Conservation (phyloP, 192 early-diverging fungal genomes). For the Umbelopsis ramanniana region DNA sequence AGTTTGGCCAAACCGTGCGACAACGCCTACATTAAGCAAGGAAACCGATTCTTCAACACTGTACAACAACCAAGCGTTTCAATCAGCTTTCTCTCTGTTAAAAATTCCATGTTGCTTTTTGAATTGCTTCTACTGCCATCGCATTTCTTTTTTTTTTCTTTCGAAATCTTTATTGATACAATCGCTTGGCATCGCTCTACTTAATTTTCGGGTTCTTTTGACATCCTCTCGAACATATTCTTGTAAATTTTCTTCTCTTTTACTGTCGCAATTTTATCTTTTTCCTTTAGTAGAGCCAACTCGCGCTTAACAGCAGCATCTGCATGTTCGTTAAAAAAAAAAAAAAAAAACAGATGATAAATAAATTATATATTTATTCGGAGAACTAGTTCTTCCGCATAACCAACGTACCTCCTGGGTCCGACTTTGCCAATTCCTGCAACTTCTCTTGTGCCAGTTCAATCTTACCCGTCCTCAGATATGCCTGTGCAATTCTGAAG, state of each 20-base stretch:
- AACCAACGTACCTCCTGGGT: constrained; percentile 17
- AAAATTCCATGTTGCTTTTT: neutral
- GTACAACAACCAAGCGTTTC: neutral
- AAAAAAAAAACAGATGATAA: neutral
- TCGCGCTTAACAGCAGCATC: constrained; percentile 31
- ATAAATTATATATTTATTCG: neutral
- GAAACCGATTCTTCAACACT: neutral
- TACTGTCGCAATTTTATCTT: constrained; percentile 13
- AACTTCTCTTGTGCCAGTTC: constrained; percentile 19
- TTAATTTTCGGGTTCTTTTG: constrained; percentile 18
- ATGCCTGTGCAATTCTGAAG: constrained; percentile 25
- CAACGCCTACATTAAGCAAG: neutral
- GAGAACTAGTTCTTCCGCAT: neutral
- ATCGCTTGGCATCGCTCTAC: neutral
- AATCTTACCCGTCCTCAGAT: constrained; percentile 11
- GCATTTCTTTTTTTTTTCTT: neutral
- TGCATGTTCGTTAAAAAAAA: neutral
- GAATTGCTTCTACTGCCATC: neutral
- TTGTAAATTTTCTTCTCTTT: constrained; percentile 24
- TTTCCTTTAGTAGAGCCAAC: constrained; percentile 18
- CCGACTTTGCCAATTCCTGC: neutral
- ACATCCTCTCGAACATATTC: constrained; percentile 25
- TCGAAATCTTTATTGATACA: neutral
- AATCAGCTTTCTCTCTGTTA: neutral
- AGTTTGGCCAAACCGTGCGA: constrained; percentile 6